Evolutionary conservation across 108 stramenopile species (phyloP).

Genomic region (Epipyxis sp.): DNA sequence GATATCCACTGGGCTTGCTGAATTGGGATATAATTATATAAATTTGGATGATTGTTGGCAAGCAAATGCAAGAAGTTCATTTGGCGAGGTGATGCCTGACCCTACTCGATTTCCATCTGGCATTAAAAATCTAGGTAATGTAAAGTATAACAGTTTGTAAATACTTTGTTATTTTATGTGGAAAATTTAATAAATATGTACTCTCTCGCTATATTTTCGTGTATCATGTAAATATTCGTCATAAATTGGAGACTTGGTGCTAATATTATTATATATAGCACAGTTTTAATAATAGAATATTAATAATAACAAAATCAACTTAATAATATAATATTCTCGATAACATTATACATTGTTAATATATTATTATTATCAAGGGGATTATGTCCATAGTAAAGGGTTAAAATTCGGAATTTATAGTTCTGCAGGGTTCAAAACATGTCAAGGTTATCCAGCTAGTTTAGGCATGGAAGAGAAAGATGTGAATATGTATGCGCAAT

Average conservation of each 20-base stretch:
- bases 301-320: too few relatives aligned
- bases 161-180: too few relatives aligned
- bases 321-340: too few relatives aligned
- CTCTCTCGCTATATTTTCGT: too few relatives aligned
- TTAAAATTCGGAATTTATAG: constrained; percentile 65
- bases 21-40: constrained; percentile 58
- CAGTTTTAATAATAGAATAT: too few relatives aligned
- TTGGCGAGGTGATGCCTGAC: constrained; percentile 48
- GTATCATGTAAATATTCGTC: too few relatives aligned
- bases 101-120: constrained; percentile 55
- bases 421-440: constrained; percentile 55
- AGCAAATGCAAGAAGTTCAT: constrained; percentile 23
- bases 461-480: constrained; percentile 55
- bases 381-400: constrained; percentile 54
- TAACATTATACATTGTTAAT: too few relatives aligned
- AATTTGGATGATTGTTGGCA: constrained; percentile 68
- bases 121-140: constrained; percentile 47
- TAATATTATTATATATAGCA: too few relatives aligned
- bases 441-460: constrained; percentile 54
- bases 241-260: too few relatives aligned
- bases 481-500: constrained; percentile 52
- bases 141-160: too few relatives aligned
- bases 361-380: too few relatives aligned
- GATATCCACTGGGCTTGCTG: constrained; percentile 36
- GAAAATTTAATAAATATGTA: too few relatives aligned